Evolutionary conservation across 768 basidiomycete genomes (phyloP).

Genomic region (Rhizopogon salebrosus): DNA sequence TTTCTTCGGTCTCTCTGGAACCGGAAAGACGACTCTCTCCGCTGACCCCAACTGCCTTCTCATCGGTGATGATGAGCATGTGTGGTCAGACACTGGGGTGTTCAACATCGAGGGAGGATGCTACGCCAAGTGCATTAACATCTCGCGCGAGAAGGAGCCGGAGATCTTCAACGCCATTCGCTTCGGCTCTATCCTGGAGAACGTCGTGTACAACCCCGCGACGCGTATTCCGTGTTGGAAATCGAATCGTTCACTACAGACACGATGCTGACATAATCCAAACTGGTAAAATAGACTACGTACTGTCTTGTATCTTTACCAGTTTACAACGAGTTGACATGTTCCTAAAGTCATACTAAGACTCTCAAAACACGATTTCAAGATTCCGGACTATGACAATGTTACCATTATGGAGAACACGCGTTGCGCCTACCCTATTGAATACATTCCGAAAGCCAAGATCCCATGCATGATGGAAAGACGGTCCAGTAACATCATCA

Average conservation of each 20-base stretch:
- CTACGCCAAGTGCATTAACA: slow-evolving; percentile 97
- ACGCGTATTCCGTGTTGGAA: slow-evolving; percentile 69
- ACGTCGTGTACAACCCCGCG: slow-evolving; percentile 91
- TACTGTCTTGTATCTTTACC: too few species aligned
- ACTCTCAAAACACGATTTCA: too few species aligned
- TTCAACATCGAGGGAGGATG: slow-evolving; percentile 99
- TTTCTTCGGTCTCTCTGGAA: slow-evolving; percentile 98
- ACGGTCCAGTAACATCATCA: slow-evolving; percentile 93
- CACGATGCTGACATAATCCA: too few species aligned
- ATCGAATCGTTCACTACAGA: too few species aligned
- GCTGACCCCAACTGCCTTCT: slow-evolving; percentile 91
- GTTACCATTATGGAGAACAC: slow-evolving; percentile 98
- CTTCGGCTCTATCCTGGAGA: slow-evolving; percentile 96
- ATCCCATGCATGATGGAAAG: slow-evolving; percentile 85
- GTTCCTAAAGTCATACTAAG: too few species aligned
- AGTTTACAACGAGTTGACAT: too few species aligned
- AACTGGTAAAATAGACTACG: too few species aligned
- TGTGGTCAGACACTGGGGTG: slow-evolving; percentile 99
- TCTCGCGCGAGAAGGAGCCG: slow-evolving; percentile 95
- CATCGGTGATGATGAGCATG: slow-evolving; percentile 99
- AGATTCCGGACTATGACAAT: slow-evolving; percentile 98
- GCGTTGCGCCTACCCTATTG: slow-evolving; percentile 98
- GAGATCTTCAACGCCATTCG: slow-evolving; percentile 95
- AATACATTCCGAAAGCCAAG: slow-evolving; percentile 91
- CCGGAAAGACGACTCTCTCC: slow-evolving; percentile 97